phyloP scores from a whole-genome alignment of 306 rosid species.

The Vigna reflexopilosa region DNA sequence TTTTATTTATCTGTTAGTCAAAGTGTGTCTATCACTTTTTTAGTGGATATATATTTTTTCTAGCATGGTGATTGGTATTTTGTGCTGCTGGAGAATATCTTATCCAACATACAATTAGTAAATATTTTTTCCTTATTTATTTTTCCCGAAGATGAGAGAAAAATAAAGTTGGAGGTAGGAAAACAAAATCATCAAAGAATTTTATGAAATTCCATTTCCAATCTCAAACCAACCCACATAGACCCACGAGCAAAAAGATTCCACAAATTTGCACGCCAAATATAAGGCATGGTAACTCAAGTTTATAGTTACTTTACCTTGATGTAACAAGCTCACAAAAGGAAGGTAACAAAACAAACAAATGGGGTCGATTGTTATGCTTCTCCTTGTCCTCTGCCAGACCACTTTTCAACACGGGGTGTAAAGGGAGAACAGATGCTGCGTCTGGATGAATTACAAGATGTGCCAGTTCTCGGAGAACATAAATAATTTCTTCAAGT shows the following conservation, averaged over 20 bases:
- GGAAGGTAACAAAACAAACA: conserved; percentile 85
- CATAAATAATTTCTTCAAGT: conserved; percentile 76
- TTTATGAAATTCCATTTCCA: conserved; percentile 22
- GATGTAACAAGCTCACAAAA: conserved; percentile 85
- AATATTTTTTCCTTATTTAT: not conserved
- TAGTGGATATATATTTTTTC: not conserved
- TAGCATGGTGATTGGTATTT: not conserved
- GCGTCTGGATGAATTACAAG: conserved; percentile 74
- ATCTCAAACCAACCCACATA: not conserved
- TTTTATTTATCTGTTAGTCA: not conserved
- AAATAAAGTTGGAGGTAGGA: not conserved
- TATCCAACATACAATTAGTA: not conserved
- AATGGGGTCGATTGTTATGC: conserved; percentile 63
- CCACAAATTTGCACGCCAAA: conserved; percentile 10
- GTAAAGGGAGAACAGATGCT: conserved; percentile 70
- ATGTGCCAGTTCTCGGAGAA: conserved; percentile 76
- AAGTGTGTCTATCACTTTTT: not conserved
- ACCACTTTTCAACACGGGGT: conserved; percentile 60
- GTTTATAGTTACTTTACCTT: conserved; percentile 61
- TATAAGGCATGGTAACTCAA: not conserved
- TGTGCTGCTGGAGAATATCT: conserved; percentile 11
- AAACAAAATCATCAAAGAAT: conserved; percentile 16
- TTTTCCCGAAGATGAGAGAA: not conserved
- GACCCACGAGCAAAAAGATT: conserved; percentile 11
- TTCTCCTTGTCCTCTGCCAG: conserved; percentile 52